Percentiles rank a stretch among this genome's conserved stretches.
Evolutionary conservation across 2,329 filamentous ascomycete species (phyloP).

Genomic region (Nemania serpens): DNA sequence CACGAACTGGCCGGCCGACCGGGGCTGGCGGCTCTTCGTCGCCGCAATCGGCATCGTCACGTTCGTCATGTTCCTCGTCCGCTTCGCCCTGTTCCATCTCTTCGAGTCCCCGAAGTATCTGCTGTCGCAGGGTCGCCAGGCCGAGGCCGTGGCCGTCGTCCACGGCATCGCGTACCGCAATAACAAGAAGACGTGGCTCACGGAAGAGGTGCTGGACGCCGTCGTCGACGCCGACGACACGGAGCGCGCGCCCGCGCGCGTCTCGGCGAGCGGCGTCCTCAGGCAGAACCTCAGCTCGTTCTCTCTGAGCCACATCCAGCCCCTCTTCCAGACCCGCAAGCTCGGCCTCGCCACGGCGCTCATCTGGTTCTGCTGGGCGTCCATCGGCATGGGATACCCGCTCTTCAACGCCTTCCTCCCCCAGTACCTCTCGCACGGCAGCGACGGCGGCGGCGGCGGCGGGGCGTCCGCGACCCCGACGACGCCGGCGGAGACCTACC

Average conservation of each 20-base stretch:
- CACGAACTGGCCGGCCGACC: constrained; percentile 66
- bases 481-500: constrained; percentile 61
- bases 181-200: constrained; percentile 73
- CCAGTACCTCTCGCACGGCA: constrained; percentile 73
- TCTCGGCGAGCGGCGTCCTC: constrained; percentile 50
- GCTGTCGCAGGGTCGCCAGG: constrained; percentile 74
- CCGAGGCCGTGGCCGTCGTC: constrained; percentile 78
- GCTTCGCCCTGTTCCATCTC: constrained; percentile 80
- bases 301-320: constrained; percentile 67
- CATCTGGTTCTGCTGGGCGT: constrained; percentile 81
- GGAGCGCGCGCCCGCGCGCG: constrained; percentile 26
- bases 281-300: constrained; percentile 67
- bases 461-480: constrained; percentile 42
- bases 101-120: constrained; percentile 87
- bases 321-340: constrained; percentile 63
- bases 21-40: constrained; percentile 79
- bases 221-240: constrained; percentile 52
- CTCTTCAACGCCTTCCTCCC: constrained; percentile 92
- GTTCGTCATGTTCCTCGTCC: constrained; percentile 75
- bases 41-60: constrained; percentile 73
- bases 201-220: constrained; percentile 67
- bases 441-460: constrained; percentile 51
- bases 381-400: constrained; percentile 84
- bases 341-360: constrained; percentile 57
- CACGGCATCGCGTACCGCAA: constrained; percentile 79